A percentile compares a stretch with the other conserved stretches of the same genome.
Evolutionary conservation across 179 eudicot species (phyloP).

Genomic region (Silene noctiflora): DNA sequence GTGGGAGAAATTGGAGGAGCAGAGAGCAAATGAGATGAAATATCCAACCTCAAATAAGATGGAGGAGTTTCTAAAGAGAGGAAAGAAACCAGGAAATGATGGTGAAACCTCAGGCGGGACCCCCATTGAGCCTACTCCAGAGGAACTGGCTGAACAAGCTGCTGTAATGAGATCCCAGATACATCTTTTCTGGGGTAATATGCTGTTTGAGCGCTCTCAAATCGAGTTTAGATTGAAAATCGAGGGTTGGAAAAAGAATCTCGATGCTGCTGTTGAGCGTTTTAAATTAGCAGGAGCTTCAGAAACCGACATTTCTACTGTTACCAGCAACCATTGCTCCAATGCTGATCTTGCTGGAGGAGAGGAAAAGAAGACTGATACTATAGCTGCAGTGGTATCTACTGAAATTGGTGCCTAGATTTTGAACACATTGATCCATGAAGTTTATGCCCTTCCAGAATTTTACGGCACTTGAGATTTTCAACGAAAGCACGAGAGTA

Average conservation of each 20-base stretch:
- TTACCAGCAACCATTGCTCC: slow-evolving; percentile 79
- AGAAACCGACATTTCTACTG: slow-evolving; percentile 70
- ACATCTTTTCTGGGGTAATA: slow-evolving; percentile 95
- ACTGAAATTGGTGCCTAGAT: slow-evolving; percentile 23
- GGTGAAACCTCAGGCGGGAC: slow-evolving; percentile 42
- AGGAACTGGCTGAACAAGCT: slow-evolving; percentile 87
- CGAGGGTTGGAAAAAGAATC: slow-evolving; percentile 60
- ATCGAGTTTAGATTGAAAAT: slow-evolving; percentile 67
- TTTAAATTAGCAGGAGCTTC: slow-evolving; percentile 96
- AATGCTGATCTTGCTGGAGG: slow-evolving; percentile 42
- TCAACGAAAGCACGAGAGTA: slow-evolving; percentile 1
- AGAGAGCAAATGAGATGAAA: slow-evolving; percentile 70
- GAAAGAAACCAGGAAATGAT: slow-evolving; percentile 55
- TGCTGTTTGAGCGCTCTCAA: slow-evolving; percentile 90
- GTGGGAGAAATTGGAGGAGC: slow-evolving; percentile 93
- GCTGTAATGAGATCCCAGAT: slow-evolving; percentile 89
- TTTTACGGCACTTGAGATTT: slow-evolving; percentile 12
- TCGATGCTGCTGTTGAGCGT: slow-evolving; percentile 72
- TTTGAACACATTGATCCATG: slow-evolving; percentile 20
- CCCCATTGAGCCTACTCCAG: slow-evolving; percentile 65
- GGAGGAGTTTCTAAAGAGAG: slow-evolving; percentile 62
- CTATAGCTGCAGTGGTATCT: slow-evolving; percentile 17
- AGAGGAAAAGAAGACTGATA: slow-evolving; percentile 46
- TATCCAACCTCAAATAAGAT: slow-evolving; percentile 58
- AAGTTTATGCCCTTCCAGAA: background rate